Percentiles rank a stretch among this genome's conserved stretches.
Conservation (phyloP, 306 rosid species). For the Prunus fruticosa region DNA sequence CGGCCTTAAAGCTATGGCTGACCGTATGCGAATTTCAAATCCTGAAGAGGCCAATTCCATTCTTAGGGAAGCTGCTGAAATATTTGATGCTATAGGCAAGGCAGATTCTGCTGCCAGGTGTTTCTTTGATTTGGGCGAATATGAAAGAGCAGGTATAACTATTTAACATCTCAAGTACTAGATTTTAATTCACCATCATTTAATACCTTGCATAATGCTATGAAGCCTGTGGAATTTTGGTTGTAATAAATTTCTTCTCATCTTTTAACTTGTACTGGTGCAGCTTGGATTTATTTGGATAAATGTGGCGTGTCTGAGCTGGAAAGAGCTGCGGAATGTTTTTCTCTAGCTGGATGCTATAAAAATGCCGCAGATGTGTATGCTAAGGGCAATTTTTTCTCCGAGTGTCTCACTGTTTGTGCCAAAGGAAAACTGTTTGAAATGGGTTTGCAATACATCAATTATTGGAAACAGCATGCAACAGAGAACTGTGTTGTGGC, state of each 20-base stretch:
- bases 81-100: slow-evolving; percentile 61
- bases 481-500: slow-evolving; percentile 17
- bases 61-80: slow-evolving; percentile 70
- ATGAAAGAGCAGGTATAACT: slow-evolving; percentile 61
- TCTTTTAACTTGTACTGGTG: not conserved
- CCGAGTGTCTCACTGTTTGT: slow-evolving; percentile 57
- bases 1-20: slow-evolving; percentile 60
- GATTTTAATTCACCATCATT: not conserved
- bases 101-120: slow-evolving; percentile 63
- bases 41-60: slow-evolving; percentile 47
- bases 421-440: slow-evolving; percentile 50
- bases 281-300: slow-evolving; percentile 59
- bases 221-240: not conserved
- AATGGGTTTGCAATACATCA: slow-evolving; percentile 52
- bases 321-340: slow-evolving; percentile 67
- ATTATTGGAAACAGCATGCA: slow-evolving; percentile 54
- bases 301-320: slow-evolving; percentile 53
- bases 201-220: not conserved
- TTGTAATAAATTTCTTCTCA: not conserved
- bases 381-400: slow-evolving; percentile 52
- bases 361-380: slow-evolving; percentile 56
- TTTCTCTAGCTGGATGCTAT: slow-evolving; percentile 44
- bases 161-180: not conserved
- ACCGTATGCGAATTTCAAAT: slow-evolving; percentile 35
- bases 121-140: slow-evolving; percentile 61